Evolutionary conservation across 306 rosid species (phyloP), one percentile per base, ranked within the genome.

Genomic region (Acacia acuminata): DNA sequence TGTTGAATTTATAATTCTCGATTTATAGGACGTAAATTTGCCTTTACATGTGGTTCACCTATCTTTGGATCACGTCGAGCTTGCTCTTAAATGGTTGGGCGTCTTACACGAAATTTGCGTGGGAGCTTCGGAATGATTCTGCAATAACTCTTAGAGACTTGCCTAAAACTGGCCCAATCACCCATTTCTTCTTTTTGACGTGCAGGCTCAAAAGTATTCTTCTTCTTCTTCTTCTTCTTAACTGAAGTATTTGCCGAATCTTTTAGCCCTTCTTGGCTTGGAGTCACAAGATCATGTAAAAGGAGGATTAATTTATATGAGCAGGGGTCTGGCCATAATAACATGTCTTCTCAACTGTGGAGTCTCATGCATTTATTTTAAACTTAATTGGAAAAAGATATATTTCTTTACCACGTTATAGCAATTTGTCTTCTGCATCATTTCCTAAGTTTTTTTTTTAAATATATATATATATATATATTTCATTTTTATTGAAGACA

Each of bases 281-380:
- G 44, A 75, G 71, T 53, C 13, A 51, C 30, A 75, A 64, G 20
- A 58, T 45, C 20, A 32, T 34, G 58, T 71, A 20, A 32, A 40
- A 50, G 60, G 55, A 78, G 7, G 75, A 55, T 43, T 14, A 45
- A 40, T 68, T n/a, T 5, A 75, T 6, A 43, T 43, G 27, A 34
- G 44, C 38, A 38, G 45, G 22, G 20, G 24, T 74, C 32, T 4
- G 5, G 32, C 47, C 22, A 15, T 75, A 75, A 40, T 27, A 55
- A 7, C 25, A 9, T 73, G 60, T 78, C 56, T 25, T 63, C 53
- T 6, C 77, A 53, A 66, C 15, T 15, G 55, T 27, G 25, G 71
- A 19, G 44, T 64, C 34, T 36, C 38, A 45, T 78, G 77, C 82
- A 84, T 87, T 81, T 87, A 75, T 19, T 78, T 71, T 56, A 32